phyloP scores from a whole-genome alignment of 2,329 filamentous ascomycete species.

The Cytospora schulzeri region DNA sequence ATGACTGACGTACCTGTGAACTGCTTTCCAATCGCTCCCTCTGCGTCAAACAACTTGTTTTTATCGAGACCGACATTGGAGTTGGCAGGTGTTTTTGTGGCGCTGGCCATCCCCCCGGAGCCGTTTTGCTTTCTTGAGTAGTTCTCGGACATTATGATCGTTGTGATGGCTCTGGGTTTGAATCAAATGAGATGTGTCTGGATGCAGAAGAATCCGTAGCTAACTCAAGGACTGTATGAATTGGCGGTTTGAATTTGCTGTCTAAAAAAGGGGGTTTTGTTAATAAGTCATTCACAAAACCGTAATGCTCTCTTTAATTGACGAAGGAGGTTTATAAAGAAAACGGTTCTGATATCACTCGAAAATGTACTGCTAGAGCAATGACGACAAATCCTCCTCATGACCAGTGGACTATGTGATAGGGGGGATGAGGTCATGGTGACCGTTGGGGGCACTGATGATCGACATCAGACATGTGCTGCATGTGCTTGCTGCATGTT shows the following conservation, averaged over 20 bases:
- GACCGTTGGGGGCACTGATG: not conserved
- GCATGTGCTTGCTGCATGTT: no score
- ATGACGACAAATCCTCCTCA: conserved; percentile 19
- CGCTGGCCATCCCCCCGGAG: conserved; percentile 25
- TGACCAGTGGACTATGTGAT: conserved; percentile 14
- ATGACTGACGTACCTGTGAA: conserved; percentile 48
- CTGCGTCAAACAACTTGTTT: conserved; percentile 49
- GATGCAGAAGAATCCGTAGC: no score
- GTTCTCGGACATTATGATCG: conserved; percentile 25
- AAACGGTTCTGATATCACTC: not conserved
- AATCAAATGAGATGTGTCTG: not conserved
- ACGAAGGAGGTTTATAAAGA: not conserved
- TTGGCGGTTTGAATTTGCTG: no score
- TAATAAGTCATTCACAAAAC: no score
- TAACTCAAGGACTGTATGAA: no score
- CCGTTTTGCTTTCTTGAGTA: conserved; percentile 23
- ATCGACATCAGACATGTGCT: not conserved
- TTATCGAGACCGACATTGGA: conserved; percentile 33
- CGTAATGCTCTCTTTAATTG: rapidly evolving
- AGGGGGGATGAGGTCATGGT: conserved; percentile 23
- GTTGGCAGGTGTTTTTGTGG: conserved; percentile 32
- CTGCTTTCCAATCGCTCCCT: conserved; percentile 56
- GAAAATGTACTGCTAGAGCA: no score
- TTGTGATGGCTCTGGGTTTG: not conserved
- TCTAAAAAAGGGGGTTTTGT: no score